These are phyloP conservation scores for Paraphoma sp. DNA, from an alignment of 2,329 filamentous ascomycete species.

Conservation along the genomic window DNA sequence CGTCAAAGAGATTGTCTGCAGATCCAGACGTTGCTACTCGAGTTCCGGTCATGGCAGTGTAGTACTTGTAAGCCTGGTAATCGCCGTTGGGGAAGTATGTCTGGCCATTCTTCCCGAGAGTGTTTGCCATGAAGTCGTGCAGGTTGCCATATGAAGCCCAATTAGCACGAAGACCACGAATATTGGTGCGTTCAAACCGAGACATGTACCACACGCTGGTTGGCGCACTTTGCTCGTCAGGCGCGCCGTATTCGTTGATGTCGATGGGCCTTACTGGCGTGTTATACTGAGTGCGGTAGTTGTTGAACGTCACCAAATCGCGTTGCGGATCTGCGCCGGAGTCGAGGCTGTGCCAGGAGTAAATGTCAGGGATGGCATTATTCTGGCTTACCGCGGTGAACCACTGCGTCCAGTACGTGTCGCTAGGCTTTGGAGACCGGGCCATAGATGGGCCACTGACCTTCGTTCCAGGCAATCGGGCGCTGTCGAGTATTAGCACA, in stretches of 20 bases:
- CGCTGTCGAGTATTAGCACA: background rate
- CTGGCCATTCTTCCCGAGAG: slow-evolving; percentile 45
- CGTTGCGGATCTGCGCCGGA: slow-evolving; percentile 21
- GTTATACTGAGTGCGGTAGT: slow-evolving; percentile 32
- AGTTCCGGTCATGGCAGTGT: slow-evolving; percentile 54
- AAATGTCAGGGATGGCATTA: slow-evolving; percentile 52
- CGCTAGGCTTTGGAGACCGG: slow-evolving; percentile 30
- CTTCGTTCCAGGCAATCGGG: slow-evolving; percentile 6
- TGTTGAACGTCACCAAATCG: slow-evolving; percentile 36
- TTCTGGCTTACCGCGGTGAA: slow-evolving; percentile 44
- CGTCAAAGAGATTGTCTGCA: slow-evolving; percentile 46
- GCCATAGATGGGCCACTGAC: slow-evolving; percentile 52
- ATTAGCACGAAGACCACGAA: slow-evolving; percentile 54
- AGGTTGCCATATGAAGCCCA: slow-evolving; percentile 52
- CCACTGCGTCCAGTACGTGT: slow-evolving; percentile 50
- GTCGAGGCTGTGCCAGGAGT: slow-evolving; percentile 54
- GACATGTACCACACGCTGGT: slow-evolving; percentile 55
- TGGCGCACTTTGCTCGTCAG: slow-evolving; percentile 51
- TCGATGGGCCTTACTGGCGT: slow-evolving; percentile 49
- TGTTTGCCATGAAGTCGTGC: slow-evolving; percentile 54
- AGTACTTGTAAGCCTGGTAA: slow-evolving; percentile 59
- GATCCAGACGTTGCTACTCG: slow-evolving; percentile 48
- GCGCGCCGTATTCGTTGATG: slow-evolving; percentile 58
- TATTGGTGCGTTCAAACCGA: slow-evolving; percentile 55
- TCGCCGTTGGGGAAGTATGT: slow-evolving; percentile 51